Evolutionary conservation across 2,329 filamentous ascomycete species (phyloP).

Genomic region (Ophiocordyceps camponoti-leonardi): DNA sequence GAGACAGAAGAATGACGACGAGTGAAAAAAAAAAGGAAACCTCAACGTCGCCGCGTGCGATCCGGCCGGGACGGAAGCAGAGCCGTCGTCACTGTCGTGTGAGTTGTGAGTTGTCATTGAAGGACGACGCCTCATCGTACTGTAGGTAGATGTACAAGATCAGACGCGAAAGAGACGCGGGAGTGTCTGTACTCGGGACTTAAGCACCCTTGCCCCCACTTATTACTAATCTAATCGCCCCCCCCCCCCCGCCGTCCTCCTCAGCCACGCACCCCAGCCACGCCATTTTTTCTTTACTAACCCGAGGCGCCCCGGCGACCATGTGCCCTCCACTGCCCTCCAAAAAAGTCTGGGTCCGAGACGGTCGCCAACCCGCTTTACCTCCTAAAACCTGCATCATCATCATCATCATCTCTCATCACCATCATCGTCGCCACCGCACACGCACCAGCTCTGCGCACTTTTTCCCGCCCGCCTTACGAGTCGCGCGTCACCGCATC

Average conservation of each 20-base stretch:
- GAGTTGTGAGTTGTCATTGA: too few species aligned
- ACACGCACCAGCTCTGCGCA: slow-evolving; percentile 4
- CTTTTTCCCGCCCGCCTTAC: slow-evolving; percentile 11
- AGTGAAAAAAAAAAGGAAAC: background rate
- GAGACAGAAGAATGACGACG: background rate
- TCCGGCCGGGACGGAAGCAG: slow-evolving; percentile 1
- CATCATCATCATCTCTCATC: slow-evolving; percentile 3
- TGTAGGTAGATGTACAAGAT: too few species aligned
- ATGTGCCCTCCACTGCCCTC: background rate
- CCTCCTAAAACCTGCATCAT: background rate
- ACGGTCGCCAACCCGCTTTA: slow-evolving; percentile 2
- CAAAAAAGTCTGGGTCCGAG: background rate
- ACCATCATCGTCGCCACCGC: slow-evolving; percentile 4
- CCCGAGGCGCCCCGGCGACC: background rate
- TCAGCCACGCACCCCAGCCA: slow-evolving; percentile 15
- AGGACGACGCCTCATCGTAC: too few species aligned
- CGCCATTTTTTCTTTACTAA: slow-evolving; percentile 20
- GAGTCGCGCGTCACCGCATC: slow-evolving; percentile 7
- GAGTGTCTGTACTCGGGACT: too few species aligned
- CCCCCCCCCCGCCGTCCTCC: too few species aligned
- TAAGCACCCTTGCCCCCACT: too few species aligned
- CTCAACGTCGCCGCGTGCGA: slow-evolving; percentile 1
- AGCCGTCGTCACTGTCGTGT: too few species aligned
- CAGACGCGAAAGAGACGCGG: too few species aligned
- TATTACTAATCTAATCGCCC: too few species aligned